phyloP scores from a whole-genome alignment of 2,329 filamentous ascomycete genomes.

The Septoria petroselini region DNA sequence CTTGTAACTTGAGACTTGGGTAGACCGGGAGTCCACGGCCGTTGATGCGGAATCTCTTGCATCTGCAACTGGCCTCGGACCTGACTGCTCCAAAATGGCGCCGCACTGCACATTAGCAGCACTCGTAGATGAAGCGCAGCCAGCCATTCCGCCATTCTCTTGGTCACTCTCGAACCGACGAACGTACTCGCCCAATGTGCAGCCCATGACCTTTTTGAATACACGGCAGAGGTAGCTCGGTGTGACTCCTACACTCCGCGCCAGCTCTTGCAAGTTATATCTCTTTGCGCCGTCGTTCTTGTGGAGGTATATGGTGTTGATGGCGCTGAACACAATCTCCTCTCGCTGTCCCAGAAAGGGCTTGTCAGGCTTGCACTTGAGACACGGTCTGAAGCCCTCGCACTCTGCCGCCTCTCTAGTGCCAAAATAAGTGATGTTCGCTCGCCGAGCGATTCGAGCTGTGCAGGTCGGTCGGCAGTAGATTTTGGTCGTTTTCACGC shows the following conservation, averaged over 20 bases:
- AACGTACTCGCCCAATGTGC: conserved; percentile 5
- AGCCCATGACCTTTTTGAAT: conserved; percentile 46
- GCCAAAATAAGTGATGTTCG: conserved; percentile 56
- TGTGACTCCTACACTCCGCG: conserved; percentile 52
- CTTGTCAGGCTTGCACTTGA: conserved; percentile 52
- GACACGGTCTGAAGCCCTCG: conserved; percentile 56
- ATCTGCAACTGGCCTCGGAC: background rate
- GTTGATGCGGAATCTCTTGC: too few species aligned
- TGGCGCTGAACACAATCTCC: background rate
- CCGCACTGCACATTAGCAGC: background rate
- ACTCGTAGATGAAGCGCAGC: background rate
- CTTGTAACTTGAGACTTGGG: too few species aligned
- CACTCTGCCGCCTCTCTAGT: conserved; percentile 47
- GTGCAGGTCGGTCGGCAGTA: conserved; percentile 63
- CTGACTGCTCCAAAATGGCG: background rate
- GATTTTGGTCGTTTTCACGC: conserved; percentile 55
- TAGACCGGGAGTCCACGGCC: background rate
- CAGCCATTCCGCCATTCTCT: background rate
- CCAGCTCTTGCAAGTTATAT: conserved; percentile 42
- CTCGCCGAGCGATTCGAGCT: conserved; percentile 56
- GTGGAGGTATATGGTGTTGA: background rate
- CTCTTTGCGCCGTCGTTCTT: background rate
- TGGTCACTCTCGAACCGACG: background rate
- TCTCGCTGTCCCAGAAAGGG: conserved; percentile 19
- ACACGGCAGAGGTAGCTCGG: conserved; percentile 59